These are phyloP conservation scores for Hyphodiscus hymeniophilus DNA, from an alignment of 495 filamentous ascomycete genomes.

Conservation along the genomic window DNA sequence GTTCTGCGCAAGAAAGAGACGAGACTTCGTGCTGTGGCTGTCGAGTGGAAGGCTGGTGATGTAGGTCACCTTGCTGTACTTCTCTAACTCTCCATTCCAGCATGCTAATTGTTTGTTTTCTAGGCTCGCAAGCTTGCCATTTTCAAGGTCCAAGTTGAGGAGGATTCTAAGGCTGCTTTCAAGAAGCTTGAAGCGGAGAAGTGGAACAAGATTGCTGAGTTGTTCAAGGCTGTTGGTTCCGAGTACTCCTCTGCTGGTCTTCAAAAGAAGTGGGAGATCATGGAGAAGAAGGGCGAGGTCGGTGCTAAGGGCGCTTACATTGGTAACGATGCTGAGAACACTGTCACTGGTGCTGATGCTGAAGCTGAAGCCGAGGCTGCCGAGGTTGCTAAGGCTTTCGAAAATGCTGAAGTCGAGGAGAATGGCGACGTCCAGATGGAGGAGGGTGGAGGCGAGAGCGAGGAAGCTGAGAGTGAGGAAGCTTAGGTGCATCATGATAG, in stretches of 20 bases:
- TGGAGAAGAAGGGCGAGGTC: conserved; percentile 5
- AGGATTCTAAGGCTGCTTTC: not conserved
- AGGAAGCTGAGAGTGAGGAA: not conserved
- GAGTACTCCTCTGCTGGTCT: not conserved
- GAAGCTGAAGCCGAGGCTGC: not conserved
- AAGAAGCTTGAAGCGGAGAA: not conserved
- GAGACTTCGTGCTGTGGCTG: not conserved
- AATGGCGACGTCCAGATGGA: not conserved
- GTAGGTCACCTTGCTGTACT: not conserved
- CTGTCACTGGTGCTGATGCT: not conserved
- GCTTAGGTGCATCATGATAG: not conserved
- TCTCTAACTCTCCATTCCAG: not conserved
- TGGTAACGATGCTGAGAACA: not conserved
- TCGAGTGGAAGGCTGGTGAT: not conserved
- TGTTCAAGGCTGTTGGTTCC: not conserved
- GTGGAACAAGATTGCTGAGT: conserved; percentile 1
- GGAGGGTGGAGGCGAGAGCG: not conserved
- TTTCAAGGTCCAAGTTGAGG: not conserved
- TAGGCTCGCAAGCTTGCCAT: conserved; percentile 1
- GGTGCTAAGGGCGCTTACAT: not conserved
- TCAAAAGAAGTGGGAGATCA: not conserved
- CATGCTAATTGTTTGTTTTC: too few species aligned
- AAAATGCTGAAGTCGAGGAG: not conserved
- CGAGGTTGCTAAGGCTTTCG: not conserved
- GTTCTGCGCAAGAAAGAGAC: conserved; percentile 2